Conservation (phyloP, 1,139 yeast species). For the Candida sanyaensis region DNA sequence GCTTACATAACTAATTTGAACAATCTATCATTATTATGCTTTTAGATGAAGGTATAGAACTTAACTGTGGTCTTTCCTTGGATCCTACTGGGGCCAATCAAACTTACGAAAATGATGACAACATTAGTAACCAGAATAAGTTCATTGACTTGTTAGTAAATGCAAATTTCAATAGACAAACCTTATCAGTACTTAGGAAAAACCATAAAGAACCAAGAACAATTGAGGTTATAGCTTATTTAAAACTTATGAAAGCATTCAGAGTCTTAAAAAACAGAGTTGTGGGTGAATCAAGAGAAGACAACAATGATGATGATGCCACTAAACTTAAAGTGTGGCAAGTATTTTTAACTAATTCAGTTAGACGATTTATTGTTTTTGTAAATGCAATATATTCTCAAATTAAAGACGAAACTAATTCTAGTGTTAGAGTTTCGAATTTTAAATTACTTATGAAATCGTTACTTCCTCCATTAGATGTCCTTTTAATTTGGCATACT, state of each 20-base stretch:
- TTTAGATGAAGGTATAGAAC: too few species aligned
- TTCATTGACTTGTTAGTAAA: not conserved
- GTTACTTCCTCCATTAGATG: constrained; percentile 4
- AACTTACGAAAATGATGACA: not conserved
- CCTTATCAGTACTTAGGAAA: not conserved
- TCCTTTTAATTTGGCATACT: constrained; percentile 2
- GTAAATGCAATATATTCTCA: constrained; percentile 1
- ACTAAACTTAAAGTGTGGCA: constrained; percentile 2
- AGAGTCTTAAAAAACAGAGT: not conserved
- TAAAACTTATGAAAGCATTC: constrained; percentile 1
- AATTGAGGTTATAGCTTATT: not conserved
- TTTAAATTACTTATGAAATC: not conserved
- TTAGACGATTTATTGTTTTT: constrained; percentile 2
- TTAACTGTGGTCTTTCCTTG: too few species aligned
- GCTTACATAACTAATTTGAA: too few species aligned
- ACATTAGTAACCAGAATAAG: not conserved
- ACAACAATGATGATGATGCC: not conserved
- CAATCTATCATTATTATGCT: too few species aligned
- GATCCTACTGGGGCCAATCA: too few species aligned
- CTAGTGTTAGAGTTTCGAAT: not conserved
- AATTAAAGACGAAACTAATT: not conserved
- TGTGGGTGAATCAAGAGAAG: not conserved
- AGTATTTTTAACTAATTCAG: constrained; percentile 1
- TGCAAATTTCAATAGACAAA: not conserved
- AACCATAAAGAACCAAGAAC: not conserved